These are phyloP conservation scores for Dictyostelium purpureum DNA, from an alignment of 78 protist genomes.

Conservation along the genomic window DNA sequence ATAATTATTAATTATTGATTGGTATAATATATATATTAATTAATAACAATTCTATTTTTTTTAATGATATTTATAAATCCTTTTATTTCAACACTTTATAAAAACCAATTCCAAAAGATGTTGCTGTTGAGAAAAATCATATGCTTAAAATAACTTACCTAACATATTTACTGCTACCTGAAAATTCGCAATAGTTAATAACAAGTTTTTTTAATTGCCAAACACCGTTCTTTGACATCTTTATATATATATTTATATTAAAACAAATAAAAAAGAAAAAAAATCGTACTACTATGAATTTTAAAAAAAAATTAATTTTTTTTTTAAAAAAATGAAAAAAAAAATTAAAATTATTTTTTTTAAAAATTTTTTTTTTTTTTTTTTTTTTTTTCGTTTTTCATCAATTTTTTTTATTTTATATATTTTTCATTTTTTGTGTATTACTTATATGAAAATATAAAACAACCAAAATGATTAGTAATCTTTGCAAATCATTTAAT, in stretches of 20 bases:
- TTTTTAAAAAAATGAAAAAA: not conserved
- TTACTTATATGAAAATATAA: not conserved
- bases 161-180: constrained; percentile 58
- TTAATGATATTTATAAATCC: no score
- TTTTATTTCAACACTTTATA: no score
- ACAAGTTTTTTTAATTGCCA: constrained; percentile 48
- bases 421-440: not conserved
- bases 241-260: not conserved
- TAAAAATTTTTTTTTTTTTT: not conserved
- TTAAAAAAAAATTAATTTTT: no score
- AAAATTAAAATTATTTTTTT: not conserved
- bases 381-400: not conserved
- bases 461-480: not conserved
- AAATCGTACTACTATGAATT: not conserved
- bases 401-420: not conserved
- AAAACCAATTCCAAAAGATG: no score
- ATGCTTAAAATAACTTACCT: constrained; percentile 12
- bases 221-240: constrained; percentile 74
- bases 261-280: not conserved
- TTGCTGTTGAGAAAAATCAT: no score
- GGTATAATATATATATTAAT: not conserved
- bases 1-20: not conserved
- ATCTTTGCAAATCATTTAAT: constrained; percentile 10
- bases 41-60: not conserved
- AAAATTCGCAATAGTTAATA: constrained; percentile 41